A percentile compares a stretch with the other conserved stretches of the same genome.
These are phyloP conservation scores for Dichotomocladium elegans DNA, from an alignment of 371 early-diverging fungal species.

Conservation along the genomic window DNA sequence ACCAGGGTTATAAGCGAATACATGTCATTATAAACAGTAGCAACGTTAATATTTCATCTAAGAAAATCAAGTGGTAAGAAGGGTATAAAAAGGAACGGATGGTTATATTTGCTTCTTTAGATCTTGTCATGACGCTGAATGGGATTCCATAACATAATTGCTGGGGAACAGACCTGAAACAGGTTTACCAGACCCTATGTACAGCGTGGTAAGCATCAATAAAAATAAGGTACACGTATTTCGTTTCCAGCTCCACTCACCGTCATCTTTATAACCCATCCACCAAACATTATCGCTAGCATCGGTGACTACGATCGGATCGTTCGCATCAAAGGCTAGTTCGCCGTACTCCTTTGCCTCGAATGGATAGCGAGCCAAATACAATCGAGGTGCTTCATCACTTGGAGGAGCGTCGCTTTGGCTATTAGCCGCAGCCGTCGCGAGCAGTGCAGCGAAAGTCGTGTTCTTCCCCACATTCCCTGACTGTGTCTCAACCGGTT, in stretches of 20 bases:
- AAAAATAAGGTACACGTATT: no score
- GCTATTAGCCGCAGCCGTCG: constrained; percentile 30
- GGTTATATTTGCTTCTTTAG: background rate
- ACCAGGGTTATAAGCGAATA: no score
- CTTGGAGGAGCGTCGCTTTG: constrained; percentile 17
- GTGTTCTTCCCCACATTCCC: constrained; percentile 54
- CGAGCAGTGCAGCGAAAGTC: constrained; percentile 6
- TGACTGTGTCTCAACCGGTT: background rate
- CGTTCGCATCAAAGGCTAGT: constrained; percentile 63
- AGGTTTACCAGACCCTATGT: constrained; percentile 13
- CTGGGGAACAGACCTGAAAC: constrained; percentile 39
- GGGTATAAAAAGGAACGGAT: constrained; percentile 4
- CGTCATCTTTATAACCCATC: constrained; percentile 74
- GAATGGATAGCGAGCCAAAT: constrained; percentile 71
- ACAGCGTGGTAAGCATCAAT: background rate
- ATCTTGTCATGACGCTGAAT: constrained; percentile 6
- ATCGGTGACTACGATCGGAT: constrained; percentile 72
- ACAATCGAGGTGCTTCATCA: constrained; percentile 42
- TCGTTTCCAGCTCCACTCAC: no score
- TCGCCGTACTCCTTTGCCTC: constrained; percentile 75
- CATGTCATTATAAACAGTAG: no score
- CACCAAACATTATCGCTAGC: constrained; percentile 81
- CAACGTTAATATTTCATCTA: no score
- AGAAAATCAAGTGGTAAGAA: no score
- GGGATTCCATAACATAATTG: constrained; percentile 32